phyloP scores from a whole-genome alignment of 441 rosid genomes.

The Populus hybrid region DNA sequence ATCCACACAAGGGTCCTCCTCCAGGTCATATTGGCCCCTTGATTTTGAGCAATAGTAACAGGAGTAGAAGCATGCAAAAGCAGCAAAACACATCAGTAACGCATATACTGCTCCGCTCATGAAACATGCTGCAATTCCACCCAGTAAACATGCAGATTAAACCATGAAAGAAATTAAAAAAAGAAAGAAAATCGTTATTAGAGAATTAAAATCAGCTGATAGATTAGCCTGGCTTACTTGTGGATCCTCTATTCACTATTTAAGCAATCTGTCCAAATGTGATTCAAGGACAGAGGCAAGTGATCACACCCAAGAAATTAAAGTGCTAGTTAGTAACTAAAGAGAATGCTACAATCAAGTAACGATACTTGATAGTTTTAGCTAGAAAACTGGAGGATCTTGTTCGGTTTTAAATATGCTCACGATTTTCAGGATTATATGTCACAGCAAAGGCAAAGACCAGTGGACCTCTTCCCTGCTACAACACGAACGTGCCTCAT shows the following conservation, averaged over 20 bases:
- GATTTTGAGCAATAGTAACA: constrained; percentile 17
- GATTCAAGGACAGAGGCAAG: constrained; percentile 47
- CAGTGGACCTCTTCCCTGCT: constrained; percentile 16
- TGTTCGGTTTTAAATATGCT: not conserved
- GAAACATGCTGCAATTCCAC: constrained; percentile 14
- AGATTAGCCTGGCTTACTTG: not conserved
- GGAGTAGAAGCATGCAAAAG: constrained; percentile 17
- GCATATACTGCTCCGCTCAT: constrained; percentile 17
- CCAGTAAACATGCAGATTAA: constrained; percentile 3
- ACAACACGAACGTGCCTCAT: not conserved
- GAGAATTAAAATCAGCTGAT: not conserved
- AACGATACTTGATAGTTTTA: no score
- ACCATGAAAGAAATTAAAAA: not conserved
- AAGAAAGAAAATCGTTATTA: not conserved
- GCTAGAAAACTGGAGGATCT: no score
- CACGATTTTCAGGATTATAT: constrained; percentile 14
- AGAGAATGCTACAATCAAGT: constrained; percentile 14
- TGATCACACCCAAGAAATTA: constrained; percentile 16
- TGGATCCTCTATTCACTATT: constrained; percentile 41
- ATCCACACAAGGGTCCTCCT: constrained; percentile 20
- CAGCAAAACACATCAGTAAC: constrained; percentile 8
- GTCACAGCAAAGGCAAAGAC: constrained; percentile 14
- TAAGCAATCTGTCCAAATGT: constrained; percentile 61
- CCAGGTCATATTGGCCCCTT: constrained; percentile 25
- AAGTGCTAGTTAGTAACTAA: constrained; percentile 21